Evolutionary conservation across 371 early-diverging fungal species (phyloP).

Genomic region (Ordospora pajunii): DNA sequence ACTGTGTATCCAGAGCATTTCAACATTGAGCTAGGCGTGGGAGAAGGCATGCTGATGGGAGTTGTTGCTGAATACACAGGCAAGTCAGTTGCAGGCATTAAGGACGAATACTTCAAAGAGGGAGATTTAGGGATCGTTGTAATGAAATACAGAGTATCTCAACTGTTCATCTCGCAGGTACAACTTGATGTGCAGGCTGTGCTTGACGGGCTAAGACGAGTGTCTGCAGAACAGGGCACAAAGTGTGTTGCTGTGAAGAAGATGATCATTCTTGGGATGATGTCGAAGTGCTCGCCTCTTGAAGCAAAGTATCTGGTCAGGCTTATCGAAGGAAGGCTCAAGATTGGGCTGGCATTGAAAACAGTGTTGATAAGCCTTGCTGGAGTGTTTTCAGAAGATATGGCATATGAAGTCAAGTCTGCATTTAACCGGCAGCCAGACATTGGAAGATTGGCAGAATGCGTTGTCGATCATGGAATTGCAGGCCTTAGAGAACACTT

Average conservation of each 20-base stretch:
- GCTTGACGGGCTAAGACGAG: conserved; percentile 35
- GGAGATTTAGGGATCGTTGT: conserved; percentile 62
- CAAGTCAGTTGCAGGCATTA: conserved; percentile 30
- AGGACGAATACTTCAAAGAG: conserved; percentile 40
- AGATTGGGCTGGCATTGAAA: conserved; percentile 60
- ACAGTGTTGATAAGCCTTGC: conserved; percentile 57
- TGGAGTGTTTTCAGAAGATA: conserved; percentile 41
- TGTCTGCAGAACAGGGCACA: conserved; percentile 44
- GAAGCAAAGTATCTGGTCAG: conserved; percentile 60
- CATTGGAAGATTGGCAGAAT: conserved; percentile 44
- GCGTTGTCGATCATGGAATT: conserved; percentile 63
- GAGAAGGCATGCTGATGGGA: conserved; percentile 54
- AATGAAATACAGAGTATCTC: conserved; percentile 47
- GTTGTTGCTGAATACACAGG: conserved; percentile 46
- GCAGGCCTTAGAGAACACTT: conserved; percentile 52
- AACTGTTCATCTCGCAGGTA: conserved; percentile 44
- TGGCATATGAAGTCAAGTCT: conserved; percentile 47
- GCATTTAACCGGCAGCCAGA: conserved; percentile 58
- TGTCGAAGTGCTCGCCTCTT: conserved; percentile 35
- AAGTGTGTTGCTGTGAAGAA: conserved; percentile 46
- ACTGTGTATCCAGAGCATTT: conserved; percentile 53
- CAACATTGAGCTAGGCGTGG: conserved; percentile 59
- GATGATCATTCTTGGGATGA: conserved; percentile 46
- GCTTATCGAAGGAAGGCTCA: conserved; percentile 59
- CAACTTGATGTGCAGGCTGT: conserved; percentile 45